phyloP scores from a whole-genome alignment of 139 green algal genomes.

The Chlamydomonas incerta region DNA sequence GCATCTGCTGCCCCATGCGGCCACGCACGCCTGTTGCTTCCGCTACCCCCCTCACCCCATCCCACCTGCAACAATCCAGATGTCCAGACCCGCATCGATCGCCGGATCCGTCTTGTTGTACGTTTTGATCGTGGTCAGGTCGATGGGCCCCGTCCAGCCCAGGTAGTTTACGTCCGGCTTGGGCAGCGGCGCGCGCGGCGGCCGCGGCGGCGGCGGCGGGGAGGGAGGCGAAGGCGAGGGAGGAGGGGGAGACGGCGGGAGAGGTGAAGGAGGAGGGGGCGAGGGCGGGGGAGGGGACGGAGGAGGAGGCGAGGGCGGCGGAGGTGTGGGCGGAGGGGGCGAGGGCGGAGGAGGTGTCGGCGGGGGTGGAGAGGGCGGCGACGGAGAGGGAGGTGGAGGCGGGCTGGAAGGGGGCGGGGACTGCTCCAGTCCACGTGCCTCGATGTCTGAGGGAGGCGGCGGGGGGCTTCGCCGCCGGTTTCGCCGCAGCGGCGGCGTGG shows the following conservation, averaged over 20 bases:
- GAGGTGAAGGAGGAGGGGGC: neutral
- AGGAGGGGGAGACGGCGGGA: neutral
- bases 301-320: neutral
- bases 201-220: neutral
- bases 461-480: too few species aligned
- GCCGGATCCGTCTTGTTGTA: neutral
- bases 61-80: conserved; percentile 15
- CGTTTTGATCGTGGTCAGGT: neutral
- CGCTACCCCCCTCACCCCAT: neutral
- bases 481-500: neutral
- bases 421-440: neutral
- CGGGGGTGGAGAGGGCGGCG: neutral
- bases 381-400: neutral
- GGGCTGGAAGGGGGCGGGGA: neutral
- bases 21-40: too few species aligned
- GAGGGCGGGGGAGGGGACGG: neutral
- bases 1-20: too few species aligned
- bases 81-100: neutral
- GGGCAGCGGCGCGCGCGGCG: neutral
- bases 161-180: neutral
- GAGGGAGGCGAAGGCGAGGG: neutral
- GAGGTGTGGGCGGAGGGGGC: neutral
- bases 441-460: neutral
- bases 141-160: neutral
- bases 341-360: neutral